Percentiles rank a stretch among this genome's conserved stretches.
phyloP scores from a whole-genome alignment of 2,329 filamentous ascomycete genomes.

The Nemania diffusa region DNA sequence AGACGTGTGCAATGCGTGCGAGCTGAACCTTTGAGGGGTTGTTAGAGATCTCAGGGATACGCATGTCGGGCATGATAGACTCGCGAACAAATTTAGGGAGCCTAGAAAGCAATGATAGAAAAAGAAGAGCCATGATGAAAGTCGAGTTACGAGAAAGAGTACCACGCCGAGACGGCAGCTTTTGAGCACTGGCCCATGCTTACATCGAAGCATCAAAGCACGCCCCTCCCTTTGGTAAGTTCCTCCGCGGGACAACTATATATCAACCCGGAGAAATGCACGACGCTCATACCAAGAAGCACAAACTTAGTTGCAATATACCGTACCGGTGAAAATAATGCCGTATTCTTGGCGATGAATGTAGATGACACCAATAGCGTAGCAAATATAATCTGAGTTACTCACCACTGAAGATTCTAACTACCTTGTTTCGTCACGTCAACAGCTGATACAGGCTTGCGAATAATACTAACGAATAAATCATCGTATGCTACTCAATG shows the following conservation, averaged over 20 bases:
- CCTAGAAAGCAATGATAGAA: slow-evolving; percentile 20
- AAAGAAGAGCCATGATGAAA: slow-evolving; percentile 23
- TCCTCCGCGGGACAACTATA: slow-evolving; percentile 41
- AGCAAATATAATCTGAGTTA: neutral
- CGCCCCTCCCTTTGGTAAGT: slow-evolving; percentile 13
- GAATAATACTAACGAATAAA: neutral
- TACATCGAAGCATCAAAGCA: slow-evolving; percentile 1
- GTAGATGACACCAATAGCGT: neutral
- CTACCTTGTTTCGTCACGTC: neutral
- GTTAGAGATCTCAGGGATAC: slow-evolving; percentile 37
- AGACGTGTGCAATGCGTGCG: slow-evolving; percentile 38
- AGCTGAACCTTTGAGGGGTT: slow-evolving; percentile 41
- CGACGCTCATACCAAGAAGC: neutral
- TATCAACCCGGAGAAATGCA: slow-evolving; percentile 17
- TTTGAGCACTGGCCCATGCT: slow-evolving; percentile 6
- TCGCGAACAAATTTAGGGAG: slow-evolving; percentile 29
- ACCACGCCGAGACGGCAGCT: slow-evolving; percentile 2
- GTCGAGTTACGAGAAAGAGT: neutral
- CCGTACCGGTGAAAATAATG: neutral
- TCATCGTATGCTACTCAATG: slow-evolving; percentile 24
- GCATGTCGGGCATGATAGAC: slow-evolving; percentile 38
- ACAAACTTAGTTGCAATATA: neutral
- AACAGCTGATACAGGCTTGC: neutral
- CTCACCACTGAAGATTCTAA: neutral
- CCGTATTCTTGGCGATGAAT: neutral